These are phyloP conservation scores for Citeromyces matritensis DNA, from an alignment of 805 yeast species.

Conservation along the genomic window DNA sequence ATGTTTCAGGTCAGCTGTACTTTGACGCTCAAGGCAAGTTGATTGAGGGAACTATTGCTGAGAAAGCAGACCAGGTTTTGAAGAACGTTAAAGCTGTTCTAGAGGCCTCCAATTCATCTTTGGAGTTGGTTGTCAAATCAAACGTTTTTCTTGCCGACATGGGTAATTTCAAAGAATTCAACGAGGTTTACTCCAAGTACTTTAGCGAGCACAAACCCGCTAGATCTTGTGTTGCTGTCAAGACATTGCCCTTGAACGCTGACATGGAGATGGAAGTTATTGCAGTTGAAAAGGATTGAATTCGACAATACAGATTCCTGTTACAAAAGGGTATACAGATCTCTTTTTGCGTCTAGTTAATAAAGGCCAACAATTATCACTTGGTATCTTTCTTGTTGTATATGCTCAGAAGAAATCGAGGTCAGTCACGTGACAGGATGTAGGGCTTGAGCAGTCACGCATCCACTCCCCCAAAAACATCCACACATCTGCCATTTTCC, in stretches of 20 bases:
- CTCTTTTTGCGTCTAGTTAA: no score
- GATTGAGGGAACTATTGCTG: slow-evolving; percentile 62
- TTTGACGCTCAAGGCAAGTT: slow-evolving; percentile 71
- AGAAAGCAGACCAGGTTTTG: slow-evolving; percentile 63
- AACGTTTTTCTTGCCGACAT: slow-evolving; percentile 88
- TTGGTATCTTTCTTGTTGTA: no score
- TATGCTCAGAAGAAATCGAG: neutral
- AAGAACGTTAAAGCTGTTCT: slow-evolving; percentile 58
- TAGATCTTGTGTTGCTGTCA: slow-evolving; percentile 95
- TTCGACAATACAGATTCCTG: slow-evolving; percentile 3
- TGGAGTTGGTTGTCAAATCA: slow-evolving; percentile 76
- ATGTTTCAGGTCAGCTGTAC: slow-evolving; percentile 93
- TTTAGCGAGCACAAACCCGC: slow-evolving; percentile 81
- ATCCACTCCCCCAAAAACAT: neutral
- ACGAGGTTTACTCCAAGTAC: slow-evolving; percentile 69
- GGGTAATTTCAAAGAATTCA: slow-evolving; percentile 72
- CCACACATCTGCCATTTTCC: slow-evolving; percentile 1
- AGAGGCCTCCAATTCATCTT: slow-evolving; percentile 72
- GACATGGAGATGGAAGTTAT: slow-evolving; percentile 85
- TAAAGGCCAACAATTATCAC: no score
- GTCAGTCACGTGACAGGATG: neutral
- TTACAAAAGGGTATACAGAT: no score
- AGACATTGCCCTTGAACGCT: slow-evolving; percentile 77
- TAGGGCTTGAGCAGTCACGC: neutral
- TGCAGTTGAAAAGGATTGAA: slow-evolving; percentile 48